A percentile compares a stretch with the other conserved stretches of the same genome.
Conservation (phyloP, 2,329 filamentous ascomycete genomes). For the Sphaerostilbella broomeana region DNA sequence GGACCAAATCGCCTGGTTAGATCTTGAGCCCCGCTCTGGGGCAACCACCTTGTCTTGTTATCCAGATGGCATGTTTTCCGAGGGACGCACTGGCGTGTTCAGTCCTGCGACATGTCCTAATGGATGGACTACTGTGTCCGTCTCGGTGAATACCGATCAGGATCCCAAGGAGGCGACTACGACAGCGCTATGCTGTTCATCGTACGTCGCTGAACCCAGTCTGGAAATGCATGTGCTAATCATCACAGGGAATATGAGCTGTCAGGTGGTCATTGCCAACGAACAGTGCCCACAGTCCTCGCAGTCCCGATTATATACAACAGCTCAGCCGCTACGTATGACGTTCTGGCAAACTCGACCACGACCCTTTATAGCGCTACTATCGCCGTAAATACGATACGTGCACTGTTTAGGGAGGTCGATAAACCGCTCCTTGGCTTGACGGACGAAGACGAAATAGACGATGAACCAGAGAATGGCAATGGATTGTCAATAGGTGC, state of each 20-base stretch:
- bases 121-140: constrained; percentile 34
- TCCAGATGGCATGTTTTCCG: constrained; percentile 34
- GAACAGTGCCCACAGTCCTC: constrained; percentile 29
- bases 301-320: constrained; percentile 33
- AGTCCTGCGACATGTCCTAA: constrained; percentile 34
- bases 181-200: constrained; percentile 36
- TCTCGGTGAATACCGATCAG: constrained; percentile 25
- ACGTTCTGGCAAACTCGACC: constrained; percentile 28
- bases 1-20: constrained; percentile 31
- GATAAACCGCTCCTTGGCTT: constrained; percentile 30
- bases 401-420: constrained; percentile 31
- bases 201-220: constrained; percentile 23
- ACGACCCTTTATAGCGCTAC: constrained; percentile 33
- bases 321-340: constrained; percentile 28
- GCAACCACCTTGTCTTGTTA: constrained; percentile 35
- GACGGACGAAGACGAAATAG: constrained; percentile 27
- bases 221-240: constrained; percentile 13
- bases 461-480: constrained; percentile 14
- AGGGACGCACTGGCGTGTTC: constrained; percentile 32
- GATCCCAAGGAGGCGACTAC: constrained; percentile 26
- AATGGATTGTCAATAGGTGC: constrained; percentile 24
- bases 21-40: constrained; percentile 29
- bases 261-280: constrained; percentile 29
- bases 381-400: constrained; percentile 32
- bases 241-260: constrained; percentile 28